Evolutionary conservation across 805 yeast genomes (phyloP).

Genomic region (Pichia pseudocactophila): DNA sequence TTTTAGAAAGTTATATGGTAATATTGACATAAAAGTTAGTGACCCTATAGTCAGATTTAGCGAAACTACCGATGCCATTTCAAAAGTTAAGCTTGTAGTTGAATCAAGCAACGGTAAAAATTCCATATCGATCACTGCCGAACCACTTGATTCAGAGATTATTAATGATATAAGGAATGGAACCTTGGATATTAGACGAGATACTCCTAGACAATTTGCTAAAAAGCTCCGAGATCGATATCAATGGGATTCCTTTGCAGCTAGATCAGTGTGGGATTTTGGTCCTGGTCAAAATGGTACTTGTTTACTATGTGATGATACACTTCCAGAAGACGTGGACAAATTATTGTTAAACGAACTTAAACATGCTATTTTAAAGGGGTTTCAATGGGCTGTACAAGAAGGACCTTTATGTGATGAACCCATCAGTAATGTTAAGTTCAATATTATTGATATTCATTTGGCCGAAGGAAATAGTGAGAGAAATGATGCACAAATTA

Average conservation of each 20-base stretch:
- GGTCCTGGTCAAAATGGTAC: conserved; percentile 54
- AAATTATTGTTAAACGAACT: conserved; percentile 35
- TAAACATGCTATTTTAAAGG: conserved; percentile 55
- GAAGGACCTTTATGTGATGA: conserved; percentile 95
- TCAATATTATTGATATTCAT: conserved; percentile 56
- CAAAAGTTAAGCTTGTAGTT: conserved; percentile 60
- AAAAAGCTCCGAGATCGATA: conserved; percentile 47
- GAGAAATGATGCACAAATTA: conserved; percentile 58
- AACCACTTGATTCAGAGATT: conserved; percentile 56
- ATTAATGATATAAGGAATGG: conserved; percentile 48
- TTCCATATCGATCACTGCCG: conserved; percentile 62
- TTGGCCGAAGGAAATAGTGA: conserved; percentile 40
- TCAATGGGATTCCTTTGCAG: conserved; percentile 77
- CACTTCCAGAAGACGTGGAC: conserved; percentile 63
- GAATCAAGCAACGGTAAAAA: conserved; percentile 47
- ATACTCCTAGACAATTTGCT: conserved; percentile 38
- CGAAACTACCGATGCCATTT: conserved; percentile 62
- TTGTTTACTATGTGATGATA: conserved; percentile 53
- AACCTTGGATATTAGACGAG: conserved; percentile 16
- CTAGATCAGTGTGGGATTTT: conserved; percentile 75
- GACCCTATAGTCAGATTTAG: conserved; percentile 74
- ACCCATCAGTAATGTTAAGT: conserved; percentile 58
- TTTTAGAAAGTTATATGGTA: conserved; percentile 52
- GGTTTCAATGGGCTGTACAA: conserved; percentile 72
- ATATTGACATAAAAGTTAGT: conserved; percentile 69